Conservation (phyloP, 2,329 filamentous ascomycete species). For the Arthroderma sp. region DNA sequence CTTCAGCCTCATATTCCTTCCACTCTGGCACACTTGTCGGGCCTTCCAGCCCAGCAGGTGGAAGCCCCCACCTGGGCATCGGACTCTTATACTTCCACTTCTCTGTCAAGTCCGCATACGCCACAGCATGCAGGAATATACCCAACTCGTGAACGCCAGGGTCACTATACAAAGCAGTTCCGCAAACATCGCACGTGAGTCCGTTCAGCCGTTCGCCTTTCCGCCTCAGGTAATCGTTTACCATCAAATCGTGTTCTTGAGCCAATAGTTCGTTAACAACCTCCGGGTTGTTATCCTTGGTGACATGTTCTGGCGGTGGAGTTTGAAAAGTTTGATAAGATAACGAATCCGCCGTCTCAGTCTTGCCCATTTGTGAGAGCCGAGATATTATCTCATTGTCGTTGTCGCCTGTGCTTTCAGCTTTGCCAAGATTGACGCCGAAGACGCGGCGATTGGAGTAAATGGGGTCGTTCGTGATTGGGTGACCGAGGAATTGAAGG, state of each 20-base stretch:
- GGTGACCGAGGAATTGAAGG: conserved; percentile 84
- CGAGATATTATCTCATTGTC: conserved; percentile 85
- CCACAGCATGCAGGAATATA: conserved; percentile 83
- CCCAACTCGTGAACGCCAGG: conserved; percentile 80
- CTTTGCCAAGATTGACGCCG: conserved; percentile 61
- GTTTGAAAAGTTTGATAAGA: conserved; percentile 56
- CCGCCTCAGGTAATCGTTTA: conserved; percentile 75
- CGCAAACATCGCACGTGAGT: conserved; percentile 63
- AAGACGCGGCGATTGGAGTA: conserved; percentile 93
- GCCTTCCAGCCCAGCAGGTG: conserved; percentile 58
- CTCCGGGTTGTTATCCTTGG: conserved; percentile 20
- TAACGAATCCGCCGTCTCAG: conserved; percentile 78
- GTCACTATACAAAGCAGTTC: conserved; percentile 84
- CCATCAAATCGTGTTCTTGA: conserved; percentile 60
- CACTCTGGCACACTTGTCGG: conserved; percentile 50
- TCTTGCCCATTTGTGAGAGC: conserved; percentile 82
- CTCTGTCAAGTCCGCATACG: conserved; percentile 73
- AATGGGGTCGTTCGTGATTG: conserved; percentile 94
- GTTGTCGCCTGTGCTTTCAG: conserved; percentile 54
- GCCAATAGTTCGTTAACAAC: conserved; percentile 30
- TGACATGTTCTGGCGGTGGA: conserved; percentile 23
- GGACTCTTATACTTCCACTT: conserved; percentile 78
- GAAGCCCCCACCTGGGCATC: conserved; percentile 75
- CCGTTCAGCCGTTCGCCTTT: conserved; percentile 93
- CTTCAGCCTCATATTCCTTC: conserved; percentile 26